These are phyloP conservation scores for Ceratobasidium theobromae DNA, from an alignment of 1,284 basidiomycete species.

Conservation along the genomic window DNA sequence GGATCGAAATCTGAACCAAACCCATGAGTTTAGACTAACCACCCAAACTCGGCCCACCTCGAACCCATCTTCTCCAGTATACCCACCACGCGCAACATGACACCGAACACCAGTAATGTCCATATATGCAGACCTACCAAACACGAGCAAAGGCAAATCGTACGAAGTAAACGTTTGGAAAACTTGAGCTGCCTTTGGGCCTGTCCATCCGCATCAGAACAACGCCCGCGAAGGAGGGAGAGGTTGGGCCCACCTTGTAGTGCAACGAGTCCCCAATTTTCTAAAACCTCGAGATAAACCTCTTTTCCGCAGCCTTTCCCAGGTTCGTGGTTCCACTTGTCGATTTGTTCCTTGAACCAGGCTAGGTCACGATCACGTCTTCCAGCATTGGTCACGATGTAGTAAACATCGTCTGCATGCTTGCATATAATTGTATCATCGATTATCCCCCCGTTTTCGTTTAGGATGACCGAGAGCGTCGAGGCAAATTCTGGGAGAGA, in stretches of 20 bases:
- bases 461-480: slow-evolving; percentile 86
- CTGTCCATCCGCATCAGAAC: slow-evolving; percentile 40
- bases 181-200: slow-evolving; percentile 80
- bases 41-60: slow-evolving; percentile 57
- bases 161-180: slow-evolving; percentile 72
- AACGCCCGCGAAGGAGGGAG: not conserved
- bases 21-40: not conserved
- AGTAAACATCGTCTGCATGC: slow-evolving; percentile 76
- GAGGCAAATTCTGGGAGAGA: slow-evolving; percentile 68
- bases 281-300: slow-evolving; percentile 80
- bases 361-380: slow-evolving; percentile 77
- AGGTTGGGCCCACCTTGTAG: slow-evolving; percentile 66
- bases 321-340: slow-evolving; percentile 69
- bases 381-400: slow-evolving; percentile 96
- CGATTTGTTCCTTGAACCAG: slow-evolving; percentile 71
- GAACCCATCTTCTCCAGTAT: slow-evolving; percentile 98
- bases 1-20: slow-evolving; percentile 76
- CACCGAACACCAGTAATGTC: slow-evolving; percentile 76
- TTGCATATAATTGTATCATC: slow-evolving; percentile 92
- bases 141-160: slow-evolving; percentile 72
- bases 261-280: slow-evolving; percentile 87
- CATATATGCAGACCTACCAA: slow-evolving; percentile 78
- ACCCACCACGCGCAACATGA: slow-evolving; percentile 95
- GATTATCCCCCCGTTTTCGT: slow-evolving; percentile 89
- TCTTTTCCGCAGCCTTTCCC: slow-evolving; percentile 50